These are phyloP conservation scores for Alternaria tenuissima DNA, from an alignment of 2,329 filamentous ascomycete species.

Conservation along the genomic window DNA sequence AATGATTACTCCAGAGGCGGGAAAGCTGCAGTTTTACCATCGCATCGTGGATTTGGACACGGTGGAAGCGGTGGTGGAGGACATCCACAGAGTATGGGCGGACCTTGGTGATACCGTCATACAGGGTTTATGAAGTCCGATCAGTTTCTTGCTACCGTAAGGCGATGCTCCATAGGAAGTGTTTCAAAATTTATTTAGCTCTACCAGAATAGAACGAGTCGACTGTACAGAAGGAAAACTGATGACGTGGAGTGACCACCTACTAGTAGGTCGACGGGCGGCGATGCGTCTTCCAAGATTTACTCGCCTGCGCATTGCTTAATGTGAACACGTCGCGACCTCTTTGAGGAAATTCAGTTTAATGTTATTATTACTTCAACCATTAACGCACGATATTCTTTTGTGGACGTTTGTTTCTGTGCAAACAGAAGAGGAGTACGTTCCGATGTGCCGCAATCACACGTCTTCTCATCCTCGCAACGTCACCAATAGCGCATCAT, in stretches of 20 bases:
- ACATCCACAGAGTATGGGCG: conserved; percentile 22
- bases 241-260: not conserved
- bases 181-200: not conserved
- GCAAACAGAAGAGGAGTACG: not conserved
- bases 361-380: not conserved
- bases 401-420: not conserved
- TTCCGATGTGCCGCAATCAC: not conserved
- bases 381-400: not conserved
- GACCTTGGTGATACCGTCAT: conserved; percentile 5
- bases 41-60: not conserved
- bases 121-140: not conserved
- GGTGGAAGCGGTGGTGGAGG: not conserved
- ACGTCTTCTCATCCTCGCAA: not conserved
- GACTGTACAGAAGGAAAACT: not conserved
- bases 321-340: not conserved
- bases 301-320: not conserved
- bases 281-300: not conserved
- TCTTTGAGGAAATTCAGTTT: not conserved
- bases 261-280: not conserved
- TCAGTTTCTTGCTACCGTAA: not conserved
- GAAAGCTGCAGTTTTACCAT: not conserved
- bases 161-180: not conserved
- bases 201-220: not conserved
- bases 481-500: not conserved
- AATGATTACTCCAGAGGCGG: not conserved